phyloP scores from a whole-genome alignment of 768 basidiomycete species.

The Boletellus sp. region DNA sequence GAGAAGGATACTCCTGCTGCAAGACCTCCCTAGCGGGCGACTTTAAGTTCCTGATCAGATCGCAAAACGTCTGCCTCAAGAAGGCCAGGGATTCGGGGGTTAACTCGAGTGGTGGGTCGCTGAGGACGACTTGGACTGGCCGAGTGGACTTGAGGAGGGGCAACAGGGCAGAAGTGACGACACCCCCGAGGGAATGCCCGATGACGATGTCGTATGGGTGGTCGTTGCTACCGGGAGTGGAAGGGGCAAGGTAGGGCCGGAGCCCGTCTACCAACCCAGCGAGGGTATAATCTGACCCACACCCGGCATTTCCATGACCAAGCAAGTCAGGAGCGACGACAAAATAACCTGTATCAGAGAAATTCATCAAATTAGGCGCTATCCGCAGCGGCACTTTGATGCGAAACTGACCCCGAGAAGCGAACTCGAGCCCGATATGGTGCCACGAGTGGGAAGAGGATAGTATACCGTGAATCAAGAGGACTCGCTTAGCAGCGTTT shows the following conservation, averaged over 20 bases:
- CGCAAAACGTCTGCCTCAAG: too few relatives aligned
- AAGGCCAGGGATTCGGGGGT: too few relatives aligned
- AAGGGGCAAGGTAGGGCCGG: constrained; percentile 9
- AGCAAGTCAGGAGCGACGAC: constrained; percentile 24
- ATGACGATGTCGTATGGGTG: too few relatives aligned
- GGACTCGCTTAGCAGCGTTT: constrained; percentile 11
- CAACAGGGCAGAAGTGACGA: too few relatives aligned
- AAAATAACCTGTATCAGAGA: constrained; percentile 16
- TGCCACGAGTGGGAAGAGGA: constrained; percentile 14
- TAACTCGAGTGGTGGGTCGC: constrained; percentile 12
- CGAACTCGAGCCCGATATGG: constrained; percentile 13
- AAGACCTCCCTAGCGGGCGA: not conserved
- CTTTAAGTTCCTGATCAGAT: not conserved
- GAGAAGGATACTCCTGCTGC: not conserved
- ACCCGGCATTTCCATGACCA: constrained; percentile 15
- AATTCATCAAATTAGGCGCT: too few relatives aligned
- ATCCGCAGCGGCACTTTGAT: not conserved
- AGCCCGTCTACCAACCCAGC: constrained; percentile 7
- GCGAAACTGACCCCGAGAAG: constrained; percentile 14
- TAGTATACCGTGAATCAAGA: constrained; percentile 21
- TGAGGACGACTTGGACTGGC: constrained; percentile 14
- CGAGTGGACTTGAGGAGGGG: too few relatives aligned
- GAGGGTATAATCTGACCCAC: not conserved
- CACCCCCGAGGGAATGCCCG: too few relatives aligned
- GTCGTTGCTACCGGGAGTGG: constrained; percentile 9